phyloP scores from a whole-genome alignment of 2,329 filamentous ascomycete species.

The Scortechinia acanthostroma region DNA sequence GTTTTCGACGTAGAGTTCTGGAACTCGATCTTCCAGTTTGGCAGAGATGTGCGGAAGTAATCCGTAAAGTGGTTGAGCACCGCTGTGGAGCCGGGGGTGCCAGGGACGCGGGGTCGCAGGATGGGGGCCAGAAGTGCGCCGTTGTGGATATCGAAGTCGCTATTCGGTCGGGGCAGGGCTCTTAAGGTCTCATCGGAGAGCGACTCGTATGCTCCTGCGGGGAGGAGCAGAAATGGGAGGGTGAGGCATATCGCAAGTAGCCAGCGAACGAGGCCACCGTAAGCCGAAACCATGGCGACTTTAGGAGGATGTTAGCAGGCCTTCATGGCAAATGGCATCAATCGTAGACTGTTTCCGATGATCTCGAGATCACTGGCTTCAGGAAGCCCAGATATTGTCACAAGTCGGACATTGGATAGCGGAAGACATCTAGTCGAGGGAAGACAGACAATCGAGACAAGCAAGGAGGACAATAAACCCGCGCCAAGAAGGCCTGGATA shows the following conservation, averaged over 20 bases:
- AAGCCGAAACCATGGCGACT: slow-evolving; percentile 1
- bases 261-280: neutral
- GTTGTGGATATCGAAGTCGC: slow-evolving; percentile 62
- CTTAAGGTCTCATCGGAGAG: slow-evolving; percentile 62
- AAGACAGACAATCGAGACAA: too few relatives aligned
- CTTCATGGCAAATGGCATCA: too few relatives aligned
- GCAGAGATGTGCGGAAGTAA: slow-evolving; percentile 63
- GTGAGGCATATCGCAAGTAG: slow-evolving; percentile 2
- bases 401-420: too few relatives aligned
- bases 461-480: too few relatives aligned
- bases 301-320: neutral
- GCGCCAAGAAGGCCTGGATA: too few relatives aligned
- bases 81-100: slow-evolving; percentile 57
- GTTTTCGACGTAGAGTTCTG: slow-evolving; percentile 72
- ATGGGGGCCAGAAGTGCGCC: slow-evolving; percentile 70
- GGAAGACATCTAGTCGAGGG: too few relatives aligned
- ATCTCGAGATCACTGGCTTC: too few relatives aligned
- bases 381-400: too few relatives aligned
- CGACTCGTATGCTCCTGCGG: slow-evolving; percentile 19
- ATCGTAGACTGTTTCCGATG: too few relatives aligned
- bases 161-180: slow-evolving; percentile 51
- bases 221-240: slow-evolving; percentile 13
- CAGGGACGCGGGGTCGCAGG: slow-evolving; percentile 67
- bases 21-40: slow-evolving; percentile 64
- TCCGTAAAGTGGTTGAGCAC: slow-evolving; percentile 67